Evolutionary conservation across 805 yeast genomes (phyloP).

Genomic region (Kuraishia hungarica): DNA sequence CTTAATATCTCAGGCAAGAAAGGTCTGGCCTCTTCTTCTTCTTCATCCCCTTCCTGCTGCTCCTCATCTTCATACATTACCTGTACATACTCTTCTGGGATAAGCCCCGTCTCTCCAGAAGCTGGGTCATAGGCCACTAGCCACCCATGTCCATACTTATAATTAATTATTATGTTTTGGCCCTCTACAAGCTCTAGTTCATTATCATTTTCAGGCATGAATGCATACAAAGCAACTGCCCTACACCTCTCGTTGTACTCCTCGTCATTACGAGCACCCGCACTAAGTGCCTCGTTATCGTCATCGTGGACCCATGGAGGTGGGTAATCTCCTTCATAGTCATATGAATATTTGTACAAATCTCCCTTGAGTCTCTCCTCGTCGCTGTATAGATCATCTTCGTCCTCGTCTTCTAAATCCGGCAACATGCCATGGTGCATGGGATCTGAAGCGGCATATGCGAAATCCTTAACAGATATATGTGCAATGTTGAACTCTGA

Average conservation of each 20-base stretch:
- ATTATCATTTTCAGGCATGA: constrained; percentile 89
- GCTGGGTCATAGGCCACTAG: constrained; percentile 79
- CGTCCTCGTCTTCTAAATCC: constrained; percentile 15
- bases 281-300: not conserved
- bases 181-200: constrained; percentile 76
- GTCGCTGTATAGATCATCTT: constrained; percentile 10
- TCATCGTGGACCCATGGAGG: constrained; percentile 1
- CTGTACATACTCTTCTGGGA: constrained; percentile 91
- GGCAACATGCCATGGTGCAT: constrained; percentile 52
- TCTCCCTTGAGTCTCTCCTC: constrained; percentile 9
- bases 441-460: constrained; percentile 63
- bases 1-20: constrained; percentile 28
- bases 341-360: constrained; percentile 9
- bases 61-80: constrained; percentile 24
- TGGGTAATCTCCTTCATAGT: not conserved
- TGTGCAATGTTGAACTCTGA: not conserved
- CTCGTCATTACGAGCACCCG: constrained; percentile 3
- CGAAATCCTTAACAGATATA: constrained; percentile 66
- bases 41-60: constrained; percentile 13
- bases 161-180: constrained; percentile 76
- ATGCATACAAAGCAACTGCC: constrained; percentile 86
- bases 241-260: constrained; percentile 20
- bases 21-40: constrained; percentile 33
- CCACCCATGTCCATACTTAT: constrained; percentile 98
- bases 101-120: constrained; percentile 79